phyloP scores from a whole-genome alignment of 257 asterid genomes.

The Osmanthus fragrans region DNA sequence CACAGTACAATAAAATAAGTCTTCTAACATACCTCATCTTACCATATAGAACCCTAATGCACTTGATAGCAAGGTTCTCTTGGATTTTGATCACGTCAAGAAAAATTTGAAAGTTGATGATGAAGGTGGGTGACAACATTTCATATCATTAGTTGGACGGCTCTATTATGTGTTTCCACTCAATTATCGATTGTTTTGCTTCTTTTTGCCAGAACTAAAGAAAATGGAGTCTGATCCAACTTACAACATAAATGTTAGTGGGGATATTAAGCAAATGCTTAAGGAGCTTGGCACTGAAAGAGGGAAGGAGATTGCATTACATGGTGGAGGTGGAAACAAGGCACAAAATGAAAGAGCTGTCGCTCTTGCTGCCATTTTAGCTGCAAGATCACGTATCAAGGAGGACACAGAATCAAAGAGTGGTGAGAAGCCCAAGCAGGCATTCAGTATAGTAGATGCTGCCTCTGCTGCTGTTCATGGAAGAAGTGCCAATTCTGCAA shows the following conservation, averaged over 20 bases:
- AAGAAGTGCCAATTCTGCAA: conserved; percentile 95
- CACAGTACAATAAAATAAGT: conserved; percentile 10
- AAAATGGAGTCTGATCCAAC: conserved; percentile 81
- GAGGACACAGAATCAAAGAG: conserved; percentile 52
- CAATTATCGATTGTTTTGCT: conserved; percentile 14
- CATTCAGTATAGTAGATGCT: conserved; percentile 92
- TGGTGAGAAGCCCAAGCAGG: conserved; percentile 59
- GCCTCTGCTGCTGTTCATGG: conserved; percentile 99
- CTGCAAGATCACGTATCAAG: conserved; percentile 89
- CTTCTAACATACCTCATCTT: conserved; percentile 23
- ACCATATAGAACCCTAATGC: conserved; percentile 81
- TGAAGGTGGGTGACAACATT: conserved; percentile 59
- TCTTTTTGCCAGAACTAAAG: conserved; percentile 56
- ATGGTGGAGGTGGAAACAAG: conserved; percentile 97
- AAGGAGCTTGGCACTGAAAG: conserved; percentile 94
- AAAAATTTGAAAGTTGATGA: conserved; percentile 82
- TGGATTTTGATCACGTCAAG: conserved; percentile 90
- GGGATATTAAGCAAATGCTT: conserved; percentile 90
- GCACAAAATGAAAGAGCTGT: conserved; percentile 87
- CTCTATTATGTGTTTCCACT: neutral
- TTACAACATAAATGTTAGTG: conserved; percentile 77
- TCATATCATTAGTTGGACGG: neutral
- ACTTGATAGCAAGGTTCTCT: conserved; percentile 70
- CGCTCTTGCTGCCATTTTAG: conserved; percentile 81
- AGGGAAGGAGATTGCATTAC: conserved; percentile 89